These are phyloP conservation scores for Phytopythium ostracodes DNA, from an alignment of 352 stramenopile genomes.

Conservation along the genomic window DNA sequence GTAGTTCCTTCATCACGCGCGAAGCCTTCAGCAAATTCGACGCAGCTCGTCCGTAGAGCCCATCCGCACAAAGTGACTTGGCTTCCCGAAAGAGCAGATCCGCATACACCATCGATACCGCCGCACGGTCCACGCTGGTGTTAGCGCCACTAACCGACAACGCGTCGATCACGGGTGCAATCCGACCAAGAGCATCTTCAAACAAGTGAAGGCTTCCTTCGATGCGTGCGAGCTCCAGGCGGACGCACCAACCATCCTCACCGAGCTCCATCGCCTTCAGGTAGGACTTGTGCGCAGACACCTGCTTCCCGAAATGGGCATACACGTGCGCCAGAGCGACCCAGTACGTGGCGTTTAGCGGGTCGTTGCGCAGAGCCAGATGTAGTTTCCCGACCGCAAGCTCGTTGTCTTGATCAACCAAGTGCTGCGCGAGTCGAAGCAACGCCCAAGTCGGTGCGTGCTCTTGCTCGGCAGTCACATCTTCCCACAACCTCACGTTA, in stretches of 20 bases:
- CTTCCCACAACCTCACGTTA: conserved; percentile 70
- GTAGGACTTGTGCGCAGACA: conserved; percentile 80
- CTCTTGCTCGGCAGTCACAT: conserved; percentile 50
- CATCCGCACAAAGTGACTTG: conserved; percentile 69
- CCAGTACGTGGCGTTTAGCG: conserved; percentile 60
- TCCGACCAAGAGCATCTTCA: conserved; percentile 62
- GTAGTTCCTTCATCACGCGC: conserved; percentile 33
- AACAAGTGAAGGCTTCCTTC: conserved; percentile 68
- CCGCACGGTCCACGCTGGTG: conserved; percentile 16
- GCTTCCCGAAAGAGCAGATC: conserved; percentile 76
- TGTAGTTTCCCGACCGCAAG: conserved; percentile 64
- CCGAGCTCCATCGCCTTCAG: conserved; percentile 69
- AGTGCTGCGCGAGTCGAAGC: conserved; percentile 61
- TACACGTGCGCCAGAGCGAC: conserved; percentile 78
- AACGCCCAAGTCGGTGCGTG: conserved; percentile 71
- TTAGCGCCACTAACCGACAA: conserved; percentile 2
- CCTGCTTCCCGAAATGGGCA: conserved; percentile 69
- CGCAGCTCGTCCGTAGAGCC: conserved; percentile 64
- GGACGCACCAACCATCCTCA: conserved; percentile 58
- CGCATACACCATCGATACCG: conserved; percentile 55
- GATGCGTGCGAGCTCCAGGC: conserved; percentile 76
- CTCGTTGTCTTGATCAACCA: conserved; percentile 67
- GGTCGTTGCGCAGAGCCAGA: conserved; percentile 68
- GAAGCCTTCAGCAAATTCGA: conserved; percentile 62
- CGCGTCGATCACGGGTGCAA: conserved; percentile 36